Base-by-base conservation (phyloP, 805 yeast species). In the Suhomyces faveliae region DNA sequence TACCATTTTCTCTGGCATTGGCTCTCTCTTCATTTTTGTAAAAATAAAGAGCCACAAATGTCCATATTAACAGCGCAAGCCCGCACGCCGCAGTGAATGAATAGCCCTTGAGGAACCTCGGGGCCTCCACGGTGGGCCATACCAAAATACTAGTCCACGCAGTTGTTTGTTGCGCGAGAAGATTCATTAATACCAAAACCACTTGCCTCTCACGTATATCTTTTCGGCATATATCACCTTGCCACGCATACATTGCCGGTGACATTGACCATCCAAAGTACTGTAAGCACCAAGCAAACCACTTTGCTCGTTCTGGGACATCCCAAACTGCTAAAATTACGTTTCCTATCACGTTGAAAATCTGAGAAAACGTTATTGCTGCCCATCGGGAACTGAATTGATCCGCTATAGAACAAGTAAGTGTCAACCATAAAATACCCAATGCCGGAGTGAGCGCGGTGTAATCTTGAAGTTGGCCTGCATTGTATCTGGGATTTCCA, bases 381-480 rank as follows among this genome's bases (percentile, higher is more conserved):
- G 71, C 75, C 74, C 79, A 80, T 49, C 87, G 64, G 23, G 77
- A 71, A 15, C 53, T 47, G 4, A 77, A 70, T 15, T 77, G 54
- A 62, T 81, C 85, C 3, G 85, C 81, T 41, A 79, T 79, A 30
- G 70, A 62, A 39, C 81, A 73, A 22, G 73, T 68, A 7, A 77
- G 48, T 20, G 74, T 50, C 13, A 79, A 73, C 55, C 66, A 81
- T 1, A 77, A 58, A 35, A 83, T 71, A 5, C 87, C 87, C 22
- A 83, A 61, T 9, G 80, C 84, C 1, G 87, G 85, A 0, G 87
- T 80, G n/a, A 80, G 53, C 3, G 83, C 73, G 10, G 83, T 68
- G 41, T 79, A 64, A 47, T 80, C 69, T 55, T 83, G 80, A 37
- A 55, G 49, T 22, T 47, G 40, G 20, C 46, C 47, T 21, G 43